Base-by-base conservation (phyloP, 495 filamentous ascomycete genomes). In the Parathielavia appendiculata region DNA sequence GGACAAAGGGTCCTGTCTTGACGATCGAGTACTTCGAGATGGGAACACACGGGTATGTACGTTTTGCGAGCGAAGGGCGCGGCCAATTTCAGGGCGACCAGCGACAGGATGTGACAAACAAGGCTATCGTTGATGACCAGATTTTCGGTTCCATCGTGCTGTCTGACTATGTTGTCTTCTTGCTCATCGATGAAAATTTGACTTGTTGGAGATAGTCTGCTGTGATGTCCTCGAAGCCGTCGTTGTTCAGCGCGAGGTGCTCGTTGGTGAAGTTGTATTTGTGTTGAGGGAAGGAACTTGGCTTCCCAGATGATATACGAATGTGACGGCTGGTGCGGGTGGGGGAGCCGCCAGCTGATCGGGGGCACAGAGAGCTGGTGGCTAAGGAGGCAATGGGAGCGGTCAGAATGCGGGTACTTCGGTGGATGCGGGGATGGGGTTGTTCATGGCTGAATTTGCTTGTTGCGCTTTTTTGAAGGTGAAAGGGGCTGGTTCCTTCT, bases 381-480 rank as follows among this genome's bases (percentile, higher is more conserved):
- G 14, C 9, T 3, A 39, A 30, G 22, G 1, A 2, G 23, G 23
- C 4, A 16, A 46, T 45, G 52, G 30, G n/a, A 9, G 20, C 14
- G 52, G 14, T 11, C 40, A 32, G 12, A 22, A 2, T 35, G 41
- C 23, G 17, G 52, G 40, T 9, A 40, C 41, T 8, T 20, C 40
- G n/a, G 17, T 16, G 14, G 34, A 11, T n/a, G 30, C 11, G 35
- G 30, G 23, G 9, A 34, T 55, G 19, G 40, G 40, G 10, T 36
- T 45, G 52, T 2, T 55, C n/a, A 5, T 55, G 26, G 52, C 30
- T 22, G 52, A 13, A 30, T n/a, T 9, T 55, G 40, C n/a, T 36
- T 1, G 52, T 41, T 45, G 52, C 41, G 26, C n/a, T 55, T 17
- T 1, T 45, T 4, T 55, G n/a, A 41, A 14, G 19, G 38, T 23